Evolutionary conservation across 179 eudicot genomes (phyloP).

Genomic region (Silene noctiflora): DNA sequence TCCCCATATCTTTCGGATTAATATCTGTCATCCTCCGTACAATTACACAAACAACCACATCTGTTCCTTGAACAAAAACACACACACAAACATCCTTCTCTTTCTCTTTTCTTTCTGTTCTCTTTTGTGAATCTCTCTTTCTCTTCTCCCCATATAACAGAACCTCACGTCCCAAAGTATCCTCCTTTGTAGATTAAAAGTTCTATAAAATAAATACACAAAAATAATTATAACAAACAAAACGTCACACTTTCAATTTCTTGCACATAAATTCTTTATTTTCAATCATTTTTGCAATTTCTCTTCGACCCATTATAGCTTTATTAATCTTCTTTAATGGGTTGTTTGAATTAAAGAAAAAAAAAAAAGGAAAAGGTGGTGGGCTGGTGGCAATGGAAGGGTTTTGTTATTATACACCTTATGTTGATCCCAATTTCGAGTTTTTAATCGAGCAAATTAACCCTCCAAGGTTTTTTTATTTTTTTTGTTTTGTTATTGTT

Average conservation of each 20-base stretch:
- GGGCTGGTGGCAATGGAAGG: constrained; percentile 27
- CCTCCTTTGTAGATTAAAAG: neutral
- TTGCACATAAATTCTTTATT: neutral
- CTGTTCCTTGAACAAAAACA: neutral
- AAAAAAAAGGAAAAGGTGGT: neutral
- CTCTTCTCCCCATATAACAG: constrained; percentile 21
- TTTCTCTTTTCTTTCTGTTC: neutral
- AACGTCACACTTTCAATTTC: neutral
- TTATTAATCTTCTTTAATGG: neutral
- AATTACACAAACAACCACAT: neutral
- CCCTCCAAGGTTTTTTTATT: constrained; percentile 60
- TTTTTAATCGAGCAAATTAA: constrained; percentile 58
- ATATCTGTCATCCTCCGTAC: neutral
- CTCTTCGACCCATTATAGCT: constrained; percentile 11
- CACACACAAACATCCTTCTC: too few relatives aligned
- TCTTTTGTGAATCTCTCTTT: neutral
- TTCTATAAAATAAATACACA: neutral
- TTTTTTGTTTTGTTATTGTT: neutral
- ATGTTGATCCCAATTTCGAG: constrained; percentile 60
- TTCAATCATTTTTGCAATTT: neutral
- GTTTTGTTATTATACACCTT: constrained; percentile 41
- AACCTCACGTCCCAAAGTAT: neutral
- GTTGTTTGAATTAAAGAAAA: constrained; percentile 2
- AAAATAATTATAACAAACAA: neutral
- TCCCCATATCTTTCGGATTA: constrained; percentile 13